Evolutionary conservation across 495 filamentous ascomycete genomes (phyloP), one percentile per base, ranked within the genome.

Genomic region (Lichenothelia convexa): DNA sequence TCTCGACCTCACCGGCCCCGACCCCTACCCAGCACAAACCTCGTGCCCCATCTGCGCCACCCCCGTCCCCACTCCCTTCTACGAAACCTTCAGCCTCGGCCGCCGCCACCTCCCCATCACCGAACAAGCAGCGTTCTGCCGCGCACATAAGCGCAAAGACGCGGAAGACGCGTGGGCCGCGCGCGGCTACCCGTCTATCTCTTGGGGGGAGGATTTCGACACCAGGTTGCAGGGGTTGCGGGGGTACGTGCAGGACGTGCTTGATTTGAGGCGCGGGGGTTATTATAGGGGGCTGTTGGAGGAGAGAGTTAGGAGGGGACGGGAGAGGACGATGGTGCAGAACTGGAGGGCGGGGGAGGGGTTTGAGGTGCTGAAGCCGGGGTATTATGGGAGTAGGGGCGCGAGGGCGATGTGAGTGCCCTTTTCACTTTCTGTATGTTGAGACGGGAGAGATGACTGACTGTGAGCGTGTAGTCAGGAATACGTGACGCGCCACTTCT

Each of bases 341-440:
- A 53, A 62, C 36, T 51, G 50, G 3, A 35, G 61, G 26, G 62
- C 61, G 41, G 34, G 33, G 31, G 30, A 33, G 9, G 30, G 29
- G 23, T 34, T 17, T 35, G 36, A 35, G 12, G 30, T 24, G 24
- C 62, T 69, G 30, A 69, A 58, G 3, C 73, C 75, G 19, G 89
- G 89, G 0, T 97, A 95, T 51, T 97, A 94, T 53, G 89, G 89
- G 1, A 67, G 75, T 1, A 65, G 78, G 35, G 89, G 89, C 0
- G 62, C 80, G 15, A 64, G 65, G 17, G 67, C 67, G 36, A 68
- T 81, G 70, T 76, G 57, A 38, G 62, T 39, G n/a, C n/a, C n/a
- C n/a, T 16, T 32, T 31, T 23, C 18, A 29, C 8, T 12, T n/a
- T 6, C 23, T 16, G 23, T 1, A 15, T 21, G 1, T 29, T 9